Evolutionary conservation across 306 rosid genomes (phyloP), one percentile per base, ranked within the genome.

Genomic region (Prunus mira): DNA sequence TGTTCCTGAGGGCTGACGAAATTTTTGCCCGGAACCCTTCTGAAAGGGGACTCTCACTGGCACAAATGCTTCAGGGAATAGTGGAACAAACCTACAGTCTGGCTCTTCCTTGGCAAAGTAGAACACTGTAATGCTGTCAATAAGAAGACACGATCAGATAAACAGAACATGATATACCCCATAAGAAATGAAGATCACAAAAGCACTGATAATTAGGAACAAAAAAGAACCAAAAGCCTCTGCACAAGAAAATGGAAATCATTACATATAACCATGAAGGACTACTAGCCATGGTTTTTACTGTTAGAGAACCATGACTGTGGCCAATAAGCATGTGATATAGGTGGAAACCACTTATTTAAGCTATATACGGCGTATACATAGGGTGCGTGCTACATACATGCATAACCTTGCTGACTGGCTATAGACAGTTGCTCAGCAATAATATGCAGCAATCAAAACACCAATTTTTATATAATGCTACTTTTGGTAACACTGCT

Each of bases 101-200:
- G 83, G 80, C 78, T 88, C 97, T 87, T 93, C 98, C 91, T 91
- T 93, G 73, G 95, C 96, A 87, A 93, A 93, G 89, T 91, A 91
- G 74, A 73, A 81, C 80, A 93, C 81, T 18, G 93, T 87, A 61
- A 93, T 87, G 84, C 97, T 93, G 96, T 60, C 55, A 80, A 83
- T 66, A 28, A 74, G 75, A 79, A 46, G 69, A 65, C 65, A 73
- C 22, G 67, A 41, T 38, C 78, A 82, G 65, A 69, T 55, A 61
- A 62, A 81, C 28, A 18, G 74, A 84, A 76, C 72, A 28, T 73
- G 55, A 78, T 20, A 57, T 45, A 15, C 28, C 71, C 70, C 28
- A 32, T 63, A 50, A 61, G 24, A 19, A 51, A 47, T 32, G 56
- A 17, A 69, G 15, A 54, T 3, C 0, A 14, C 50, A 5, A 1